Evolutionary conservation across 306 rosid genomes (phyloP).

Genomic region (Gynostemma pentaphyllum): DNA sequence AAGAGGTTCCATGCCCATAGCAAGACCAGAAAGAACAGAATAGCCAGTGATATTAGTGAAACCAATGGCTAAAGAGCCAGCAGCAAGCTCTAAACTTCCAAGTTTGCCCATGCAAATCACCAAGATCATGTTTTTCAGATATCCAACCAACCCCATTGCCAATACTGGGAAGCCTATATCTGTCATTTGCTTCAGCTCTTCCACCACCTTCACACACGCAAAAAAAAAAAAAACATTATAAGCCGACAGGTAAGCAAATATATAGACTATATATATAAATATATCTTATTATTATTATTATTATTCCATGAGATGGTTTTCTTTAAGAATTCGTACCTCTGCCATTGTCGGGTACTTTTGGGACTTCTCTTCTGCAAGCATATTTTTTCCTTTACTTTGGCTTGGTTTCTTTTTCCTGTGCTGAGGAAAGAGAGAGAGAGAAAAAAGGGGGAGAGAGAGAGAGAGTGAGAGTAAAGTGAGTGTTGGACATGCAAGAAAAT

Average conservation of each 20-base stretch:
- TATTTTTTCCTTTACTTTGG: slow-evolving; percentile 13
- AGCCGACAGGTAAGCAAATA: slow-evolving; percentile 1
- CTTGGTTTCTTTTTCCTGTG: neutral
- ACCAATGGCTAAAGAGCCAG: slow-evolving; percentile 17
- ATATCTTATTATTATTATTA: neutral
- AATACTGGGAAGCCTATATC: slow-evolving; percentile 62
- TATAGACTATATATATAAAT: neutral
- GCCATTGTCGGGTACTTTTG: slow-evolving; percentile 36
- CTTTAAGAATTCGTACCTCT: slow-evolving; percentile 43
- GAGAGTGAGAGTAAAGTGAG: slow-evolving; percentile 7
- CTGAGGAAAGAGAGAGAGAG: slow-evolving; percentile 9
- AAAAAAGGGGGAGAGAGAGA: neutral
- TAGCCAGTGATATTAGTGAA: slow-evolving; percentile 17
- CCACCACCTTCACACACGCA: slow-evolving; percentile 35
- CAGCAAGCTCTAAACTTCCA: slow-evolving; percentile 16
- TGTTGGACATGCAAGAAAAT: slow-evolving; percentile 14
- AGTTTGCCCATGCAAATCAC: slow-evolving; percentile 18
- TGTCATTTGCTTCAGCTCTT: slow-evolving; percentile 51
- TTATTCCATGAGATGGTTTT: slow-evolving; percentile 14
- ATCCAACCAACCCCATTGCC: slow-evolving; percentile 56
- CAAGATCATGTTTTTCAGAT: slow-evolving; percentile 26
- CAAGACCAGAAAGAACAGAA: slow-evolving; percentile 11
- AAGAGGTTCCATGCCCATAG: slow-evolving; percentile 20
- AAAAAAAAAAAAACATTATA: neutral
- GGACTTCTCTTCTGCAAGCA: slow-evolving; percentile 23